phyloP scores from a whole-genome alignment of 768 basidiomycete genomes.

The Tremella fuciformis region DNA sequence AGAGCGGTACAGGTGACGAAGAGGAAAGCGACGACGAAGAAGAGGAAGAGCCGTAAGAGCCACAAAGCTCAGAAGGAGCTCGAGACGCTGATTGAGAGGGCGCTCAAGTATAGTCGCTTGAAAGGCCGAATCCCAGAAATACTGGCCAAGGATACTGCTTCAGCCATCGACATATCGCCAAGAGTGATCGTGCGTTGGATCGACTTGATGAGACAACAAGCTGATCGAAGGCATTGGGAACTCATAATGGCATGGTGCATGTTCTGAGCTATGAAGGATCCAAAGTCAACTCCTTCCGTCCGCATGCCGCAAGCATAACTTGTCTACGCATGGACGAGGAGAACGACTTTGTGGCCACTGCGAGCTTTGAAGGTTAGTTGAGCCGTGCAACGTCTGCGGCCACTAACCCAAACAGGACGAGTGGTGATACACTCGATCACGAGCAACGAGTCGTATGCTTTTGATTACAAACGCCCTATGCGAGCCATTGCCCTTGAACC shows the following conservation, averaged over 20 bases:
- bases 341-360: conserved; percentile 84
- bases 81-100: conserved; percentile 25
- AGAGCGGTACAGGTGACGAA: conserved; percentile 2
- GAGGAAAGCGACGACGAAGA: conserved; percentile 50
- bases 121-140: conserved; percentile 69
- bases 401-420: conserved; percentile 64
- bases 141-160: conserved; percentile 83
- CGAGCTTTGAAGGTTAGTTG: conserved; percentile 82
- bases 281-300: conserved; percentile 82
- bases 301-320: conserved; percentile 79
- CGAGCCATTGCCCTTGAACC: conserved; percentile 87
- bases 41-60: conserved; percentile 78
- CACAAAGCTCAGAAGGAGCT: background rate
- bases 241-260: conserved; percentile 88
- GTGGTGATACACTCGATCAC: conserved; percentile 80
- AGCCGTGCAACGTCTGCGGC: background rate
- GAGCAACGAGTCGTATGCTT: conserved; percentile 73
- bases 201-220: background rate
- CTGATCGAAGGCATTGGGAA: conserved; percentile 72
- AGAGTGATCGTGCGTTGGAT: conserved; percentile 63
- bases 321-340: conserved; percentile 81
- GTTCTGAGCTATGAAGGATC: conserved; percentile 74
- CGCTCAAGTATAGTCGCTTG: conserved; percentile 84
- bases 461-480: conserved; percentile 89
- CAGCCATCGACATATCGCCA: conserved; percentile 71